Evolutionary conservation across 2,329 filamentous ascomycete species (phyloP), one percentile per base, ranked within the genome.

Genomic region (Fusarium miscanthi): DNA sequence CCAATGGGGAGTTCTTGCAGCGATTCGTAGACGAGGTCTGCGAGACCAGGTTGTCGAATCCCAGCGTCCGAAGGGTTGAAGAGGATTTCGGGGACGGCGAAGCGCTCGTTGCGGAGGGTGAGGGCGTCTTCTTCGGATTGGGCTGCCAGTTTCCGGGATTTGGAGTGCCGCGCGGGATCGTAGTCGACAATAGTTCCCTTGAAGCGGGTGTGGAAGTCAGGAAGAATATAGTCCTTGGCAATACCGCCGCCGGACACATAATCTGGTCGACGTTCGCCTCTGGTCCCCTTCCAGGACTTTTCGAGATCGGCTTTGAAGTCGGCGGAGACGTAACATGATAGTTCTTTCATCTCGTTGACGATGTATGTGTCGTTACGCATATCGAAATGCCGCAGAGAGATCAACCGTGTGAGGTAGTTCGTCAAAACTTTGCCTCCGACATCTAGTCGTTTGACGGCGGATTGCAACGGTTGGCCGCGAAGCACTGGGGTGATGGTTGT

Each of bases 301-400:
- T 98, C 95, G 40, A 99, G 87, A 75, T 98, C 94, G 11, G 81
- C 78, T 31, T 86, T 85, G 81, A 98, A 98, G 78, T 97, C 90
- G 2, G 89, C 84, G 5, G 93, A 92, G 16, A 98, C 91, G 76
- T 93, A 98, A 79, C 94, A 97, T 2, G 93, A 91, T 8, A 92
- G 88, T 80, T 99, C 96, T 79, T 99, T 99, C 82, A 98, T 95
- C 81, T 98, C 93, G 77, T 97, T 97, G 80, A 98, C 94, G 56
- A 98, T 92, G 80, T 97, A 92, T 2, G 93, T 92, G 77, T 99
- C 96, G 80, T 97, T 95, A 70, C 96, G 91, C 90, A 99, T 95
- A 80, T 98, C 95, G 81, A 97, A 97, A 78, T 98, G 94, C 11
- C 96, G 92, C 19, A 97, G 87, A 3, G 95, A 98, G 23, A 98